Evolutionary conservation across 768 basidiomycete genomes (phyloP).

Genomic region (Suillus americanus): DNA sequence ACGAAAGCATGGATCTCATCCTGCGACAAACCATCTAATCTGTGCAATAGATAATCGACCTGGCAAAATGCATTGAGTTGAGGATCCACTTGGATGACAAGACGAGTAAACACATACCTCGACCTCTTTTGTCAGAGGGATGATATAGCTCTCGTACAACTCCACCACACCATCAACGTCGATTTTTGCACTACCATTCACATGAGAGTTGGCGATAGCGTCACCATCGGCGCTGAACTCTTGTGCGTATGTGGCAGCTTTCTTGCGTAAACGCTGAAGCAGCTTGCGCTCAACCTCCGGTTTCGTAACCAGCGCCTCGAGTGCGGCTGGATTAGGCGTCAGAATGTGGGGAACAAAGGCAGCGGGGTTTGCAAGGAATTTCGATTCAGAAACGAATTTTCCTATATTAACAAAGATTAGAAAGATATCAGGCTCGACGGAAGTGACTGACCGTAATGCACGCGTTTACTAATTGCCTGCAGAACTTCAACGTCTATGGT

Average conservation of each 20-base stretch:
- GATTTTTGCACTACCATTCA: slow-evolving; percentile 60
- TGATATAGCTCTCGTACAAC: slow-evolving; percentile 93
- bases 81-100: background rate
- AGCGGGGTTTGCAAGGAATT: slow-evolving; percentile 84
- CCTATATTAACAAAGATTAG: slow-evolving; percentile 47
- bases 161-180: slow-evolving; percentile 92
- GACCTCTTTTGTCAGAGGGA: slow-evolving; percentile 96
- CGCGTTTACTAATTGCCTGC: slow-evolving; percentile 97
- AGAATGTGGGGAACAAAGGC: slow-evolving; percentile 93
- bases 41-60: slow-evolving; percentile 94
- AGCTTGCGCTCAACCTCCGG: slow-evolving; percentile 91
- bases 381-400: slow-evolving; percentile 98
- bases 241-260: slow-evolving; percentile 76
- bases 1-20: slow-evolving; percentile 73
- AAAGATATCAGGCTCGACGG: background rate
- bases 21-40: slow-evolving; percentile 82
- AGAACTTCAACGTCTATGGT: slow-evolving; percentile 94
- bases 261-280: slow-evolving; percentile 81
- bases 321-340: slow-evolving; percentile 68
- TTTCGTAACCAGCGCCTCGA: slow-evolving; percentile 93
- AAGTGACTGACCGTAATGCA: slow-evolving; percentile 82
- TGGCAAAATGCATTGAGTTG: slow-evolving; percentile 29
- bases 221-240: slow-evolving; percentile 76
- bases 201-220: slow-evolving; percentile 34
- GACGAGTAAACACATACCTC: slow-evolving; percentile 62